Percentiles rank a stretch among this genome's conserved stretches.
Conservation (phyloP, 2,329 filamentous ascomycete species). For the Aureobasidium sp. region DNA sequence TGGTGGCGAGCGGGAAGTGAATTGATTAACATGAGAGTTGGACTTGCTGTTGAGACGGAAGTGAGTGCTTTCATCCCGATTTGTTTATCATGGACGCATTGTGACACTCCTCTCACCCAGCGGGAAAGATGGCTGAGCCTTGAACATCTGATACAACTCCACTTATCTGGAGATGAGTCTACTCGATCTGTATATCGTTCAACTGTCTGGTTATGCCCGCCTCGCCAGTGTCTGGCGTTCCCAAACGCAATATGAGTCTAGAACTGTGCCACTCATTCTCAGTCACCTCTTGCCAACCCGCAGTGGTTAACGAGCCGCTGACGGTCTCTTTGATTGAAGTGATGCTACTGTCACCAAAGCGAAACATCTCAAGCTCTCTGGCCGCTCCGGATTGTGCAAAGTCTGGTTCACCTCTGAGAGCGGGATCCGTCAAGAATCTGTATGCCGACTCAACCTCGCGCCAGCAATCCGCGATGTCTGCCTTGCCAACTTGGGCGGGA, state of each 20-base stretch:
- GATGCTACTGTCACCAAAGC: background rate
- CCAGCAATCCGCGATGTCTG: constrained; percentile 34
- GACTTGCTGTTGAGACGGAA: background rate
- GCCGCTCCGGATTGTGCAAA: background rate
- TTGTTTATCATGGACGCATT: background rate
- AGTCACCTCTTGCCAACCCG: background rate
- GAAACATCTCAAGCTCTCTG: background rate
- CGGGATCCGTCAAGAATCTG: background rate
- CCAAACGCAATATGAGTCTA: background rate
- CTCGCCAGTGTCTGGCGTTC: background rate
- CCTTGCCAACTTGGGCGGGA: constrained; percentile 31
- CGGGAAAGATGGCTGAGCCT: background rate
- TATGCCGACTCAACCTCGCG: constrained; percentile 21
- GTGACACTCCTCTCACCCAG: background rate
- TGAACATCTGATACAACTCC: background rate
- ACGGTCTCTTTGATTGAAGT: background rate
- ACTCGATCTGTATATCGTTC: background rate
- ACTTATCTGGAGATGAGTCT: background rate
- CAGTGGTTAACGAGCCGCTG: background rate
- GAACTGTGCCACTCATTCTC: background rate
- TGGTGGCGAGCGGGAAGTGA: background rate
- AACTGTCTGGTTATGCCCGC: background rate
- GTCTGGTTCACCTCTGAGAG: background rate
- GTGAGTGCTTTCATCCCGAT: background rate
- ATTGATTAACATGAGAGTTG: background rate